A percentile compares a stretch with the other conserved stretches of the same genome.
phyloP scores from a whole-genome alignment of 2,329 filamentous ascomycete species.

The Moelleriella libera region DNA sequence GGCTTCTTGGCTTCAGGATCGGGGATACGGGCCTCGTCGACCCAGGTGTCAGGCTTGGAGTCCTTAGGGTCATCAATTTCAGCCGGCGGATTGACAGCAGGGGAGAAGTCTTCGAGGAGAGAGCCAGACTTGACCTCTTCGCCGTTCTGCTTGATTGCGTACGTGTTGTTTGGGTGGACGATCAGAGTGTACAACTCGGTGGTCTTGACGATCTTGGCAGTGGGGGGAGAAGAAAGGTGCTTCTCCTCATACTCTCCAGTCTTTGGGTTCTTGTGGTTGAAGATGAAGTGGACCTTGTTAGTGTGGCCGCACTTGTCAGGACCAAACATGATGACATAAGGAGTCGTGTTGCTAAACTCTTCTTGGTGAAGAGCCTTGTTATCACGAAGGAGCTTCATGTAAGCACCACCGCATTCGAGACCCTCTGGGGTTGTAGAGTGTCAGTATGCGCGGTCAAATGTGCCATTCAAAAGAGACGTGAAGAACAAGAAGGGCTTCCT shows the following conservation, averaged over 20 bases:
- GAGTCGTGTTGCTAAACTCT: slow-evolving; percentile 94
- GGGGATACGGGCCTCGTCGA: slow-evolving; percentile 80
- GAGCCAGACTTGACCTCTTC: slow-evolving; percentile 77
- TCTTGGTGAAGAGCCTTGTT: slow-evolving; percentile 94
- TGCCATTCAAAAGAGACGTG: neutral
- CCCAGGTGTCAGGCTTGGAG: slow-evolving; percentile 89
- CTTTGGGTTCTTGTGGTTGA: slow-evolving; percentile 99
- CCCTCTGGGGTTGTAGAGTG: slow-evolving; percentile 44
- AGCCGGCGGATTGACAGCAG: slow-evolving; percentile 82
- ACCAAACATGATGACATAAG: slow-evolving; percentile 99
- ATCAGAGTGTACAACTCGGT: slow-evolving; percentile 93
- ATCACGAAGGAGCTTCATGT: slow-evolving; percentile 96
- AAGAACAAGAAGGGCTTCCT: slow-evolving; percentile 17
- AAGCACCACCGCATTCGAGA: slow-evolving; percentile 94
- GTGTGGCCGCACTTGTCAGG: slow-evolving; percentile 98
- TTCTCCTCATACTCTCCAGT: slow-evolving; percentile 99
- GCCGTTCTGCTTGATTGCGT: slow-evolving; percentile 82
- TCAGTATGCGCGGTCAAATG: neutral
- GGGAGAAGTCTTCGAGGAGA: slow-evolving; percentile 85
- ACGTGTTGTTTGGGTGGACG: slow-evolving; percentile 93
- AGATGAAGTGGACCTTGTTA: slow-evolving; percentile 98
- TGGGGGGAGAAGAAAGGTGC: slow-evolving; percentile 75
- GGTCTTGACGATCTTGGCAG: slow-evolving; percentile 80
- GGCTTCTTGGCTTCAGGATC: slow-evolving; percentile 94
- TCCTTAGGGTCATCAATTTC: slow-evolving; percentile 95